Base-by-base conservation (phyloP, 345 rosid genomes). In the Eucalyptus victrix region DNA sequence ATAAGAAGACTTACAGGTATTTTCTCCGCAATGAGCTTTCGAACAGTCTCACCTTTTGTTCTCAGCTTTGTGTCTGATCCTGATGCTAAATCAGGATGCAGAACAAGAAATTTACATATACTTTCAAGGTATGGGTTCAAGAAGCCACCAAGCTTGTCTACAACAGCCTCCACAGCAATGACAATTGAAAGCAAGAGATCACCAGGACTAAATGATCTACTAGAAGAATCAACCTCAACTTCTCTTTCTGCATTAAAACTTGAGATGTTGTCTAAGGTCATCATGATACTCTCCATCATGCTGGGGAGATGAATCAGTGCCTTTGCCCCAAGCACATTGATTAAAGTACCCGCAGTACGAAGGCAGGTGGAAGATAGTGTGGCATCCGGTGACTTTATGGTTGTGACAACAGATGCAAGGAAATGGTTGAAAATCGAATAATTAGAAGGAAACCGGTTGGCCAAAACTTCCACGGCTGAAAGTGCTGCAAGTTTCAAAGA, bases 91-190 rank as follows among this genome's bases (percentile, higher is more conserved):
- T 94, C 96, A 53, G 94, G 96, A 89, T 86, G 90, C 89, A 97
- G 94, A 88, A 98, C 95, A 93, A 95, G 67, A 86, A 98, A 92
- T 92, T 93, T 89, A 42, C 94, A 89, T 88, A 98, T 93, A 90
- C 96, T 96, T 81, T 93, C 95, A 87, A 98, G 98, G 91, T 96
- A 95, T 32, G 99, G 99, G 91, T 92, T 97, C 87, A 98, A 89
- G 90, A 98, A 98, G 88, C 98, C 96, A 88, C 98, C 99, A 90
- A 98, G 96, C 91, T 97, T 96, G 90, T 95, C 98, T 85, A 96
- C 92, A 87, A 95, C 97, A 47, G 98, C 98, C 91, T 97, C 98
- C 91, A 98, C 91, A n/a, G 94, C 88, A 45, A 93, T 91, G 87
- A 98, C 96, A 93, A 96, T 88, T 90, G 99, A 94, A n/a, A 94